Evolutionary conservation across 2,329 filamentous ascomycete genomes (phyloP), one percentile per base, ranked within the genome.

Genomic region (Penicillium sp.): DNA sequence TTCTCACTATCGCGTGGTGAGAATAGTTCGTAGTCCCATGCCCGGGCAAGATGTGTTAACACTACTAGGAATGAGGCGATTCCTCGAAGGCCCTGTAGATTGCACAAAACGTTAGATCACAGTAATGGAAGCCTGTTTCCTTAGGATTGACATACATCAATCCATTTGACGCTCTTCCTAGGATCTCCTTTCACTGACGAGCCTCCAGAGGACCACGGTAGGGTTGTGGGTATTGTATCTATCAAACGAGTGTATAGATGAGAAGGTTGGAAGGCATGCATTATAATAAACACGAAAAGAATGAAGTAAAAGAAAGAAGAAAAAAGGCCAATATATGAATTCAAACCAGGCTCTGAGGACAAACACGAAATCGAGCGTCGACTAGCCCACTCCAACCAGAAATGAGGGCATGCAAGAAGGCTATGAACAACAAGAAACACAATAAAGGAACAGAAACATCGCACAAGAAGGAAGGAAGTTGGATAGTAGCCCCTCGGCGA

Each of bases 61-160:
- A 82, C 75, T 44, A 82, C 80, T 55, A 80, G 73, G 62, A 79
- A 79, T 10, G 79, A 82, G 18, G 79, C 79, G 35, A 82, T 73
- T 56, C 80, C 79, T 57, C 79, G 75, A 18, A 82, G 73, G 53
- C 79, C 79, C 79, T 81, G 51, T 1, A 49, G 41, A 14, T 44
- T 51, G 3, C 3, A 3, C 13, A 32, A 23, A 7, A 23, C 7
- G n/a, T 51, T 39, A 51, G 49, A 14, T 29, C 7, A n/a, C 11
- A 11, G 11, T 30, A 30, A 8, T 14, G 32, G 11, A 23, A 23
- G 23, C 23, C 23, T 34, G 2, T 34, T 34, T 34, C 32, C 10
- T 32, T 16, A 26, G n/a, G 2, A 9, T 42, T 30, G 11, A 77
- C 80, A 69, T 73, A 84, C 81, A 76, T 84, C 81, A 38, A 84